Evolutionary conservation across 305 asterid species (phyloP).

Genomic region (Fraxinus baroniana): DNA sequence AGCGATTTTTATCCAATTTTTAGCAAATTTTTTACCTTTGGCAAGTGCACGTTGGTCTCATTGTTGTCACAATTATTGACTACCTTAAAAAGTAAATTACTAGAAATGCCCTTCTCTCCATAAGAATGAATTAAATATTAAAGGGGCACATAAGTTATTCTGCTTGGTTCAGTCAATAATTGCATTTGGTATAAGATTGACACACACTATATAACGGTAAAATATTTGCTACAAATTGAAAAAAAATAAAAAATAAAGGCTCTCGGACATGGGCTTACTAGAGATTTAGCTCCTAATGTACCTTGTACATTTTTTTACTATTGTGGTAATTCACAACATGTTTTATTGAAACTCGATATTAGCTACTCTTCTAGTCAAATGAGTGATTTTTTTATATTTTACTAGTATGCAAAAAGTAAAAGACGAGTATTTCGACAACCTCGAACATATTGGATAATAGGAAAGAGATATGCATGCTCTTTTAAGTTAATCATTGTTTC

Average conservation of each 20-base stretch:
- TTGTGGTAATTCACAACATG: background rate
- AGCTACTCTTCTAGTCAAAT: background rate
- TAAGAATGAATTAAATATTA: background rate
- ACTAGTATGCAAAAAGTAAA: background rate
- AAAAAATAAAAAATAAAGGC: background rate
- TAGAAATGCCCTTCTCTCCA: background rate
- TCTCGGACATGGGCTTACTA: background rate
- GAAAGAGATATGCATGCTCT: background rate
- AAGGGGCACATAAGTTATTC: background rate
- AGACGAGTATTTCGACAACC: background rate
- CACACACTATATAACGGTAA: background rate
- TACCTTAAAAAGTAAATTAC: background rate
- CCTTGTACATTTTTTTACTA: background rate
- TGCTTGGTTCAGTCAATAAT: background rate
- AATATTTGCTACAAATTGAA: background rate
- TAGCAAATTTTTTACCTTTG: background rate
- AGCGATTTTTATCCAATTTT: background rate
- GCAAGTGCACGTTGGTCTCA: background rate
- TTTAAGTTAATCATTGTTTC: background rate
- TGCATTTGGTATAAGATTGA: background rate
- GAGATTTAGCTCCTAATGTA: background rate
- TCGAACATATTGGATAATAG: background rate
- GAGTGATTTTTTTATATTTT: background rate
- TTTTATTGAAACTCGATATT: background rate
- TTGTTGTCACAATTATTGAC: background rate